A percentile compares a stretch with the other conserved stretches of the same genome.
Conservation (phyloP, 2,329 filamentous ascomycete genomes). For the Camillea tinctor region DNA sequence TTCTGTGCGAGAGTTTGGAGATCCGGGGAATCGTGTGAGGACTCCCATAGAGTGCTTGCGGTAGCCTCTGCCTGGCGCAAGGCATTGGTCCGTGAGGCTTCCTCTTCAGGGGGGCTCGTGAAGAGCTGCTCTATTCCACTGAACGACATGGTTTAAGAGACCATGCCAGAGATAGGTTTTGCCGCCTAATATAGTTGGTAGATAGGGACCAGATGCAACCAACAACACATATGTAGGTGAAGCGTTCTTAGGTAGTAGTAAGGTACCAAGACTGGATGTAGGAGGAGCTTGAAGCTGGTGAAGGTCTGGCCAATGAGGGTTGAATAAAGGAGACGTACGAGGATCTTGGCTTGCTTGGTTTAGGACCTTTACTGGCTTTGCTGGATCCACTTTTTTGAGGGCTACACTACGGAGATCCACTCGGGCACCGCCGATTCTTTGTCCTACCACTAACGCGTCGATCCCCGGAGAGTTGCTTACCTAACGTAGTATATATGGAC, state of each 20-base stretch:
- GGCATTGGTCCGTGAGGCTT: constrained; percentile 12
- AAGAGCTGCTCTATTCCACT: constrained; percentile 22
- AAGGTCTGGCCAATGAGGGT: neutral
- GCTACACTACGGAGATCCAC: neutral
- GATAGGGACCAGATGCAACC: no score
- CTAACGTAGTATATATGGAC: neutral
- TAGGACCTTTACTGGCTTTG: no score
- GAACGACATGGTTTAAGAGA: constrained; percentile 21
- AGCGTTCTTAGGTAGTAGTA: neutral
- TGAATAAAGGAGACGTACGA: neutral
- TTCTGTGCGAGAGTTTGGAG: constrained; percentile 50
- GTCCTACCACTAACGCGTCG: neutral
- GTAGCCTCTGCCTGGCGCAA: constrained; percentile 40
- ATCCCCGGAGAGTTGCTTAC: neutral
- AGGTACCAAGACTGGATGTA: neutral
- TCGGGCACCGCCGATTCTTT: neutral
- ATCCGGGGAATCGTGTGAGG: constrained; percentile 34
- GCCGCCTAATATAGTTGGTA: no score
- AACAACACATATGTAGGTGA: no score
- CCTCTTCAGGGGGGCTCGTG: constrained; percentile 16
- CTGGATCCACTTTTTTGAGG: neutral
- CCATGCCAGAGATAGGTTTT: constrained; percentile 4
- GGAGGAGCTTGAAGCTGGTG: neutral
- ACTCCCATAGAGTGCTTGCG: constrained; percentile 41
- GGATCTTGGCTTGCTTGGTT: no score